Evolutionary conservation across 306 rosid species (phyloP), one percentile per base, ranked within the genome.

Genomic region (Hylodesmum podocarpum): DNA sequence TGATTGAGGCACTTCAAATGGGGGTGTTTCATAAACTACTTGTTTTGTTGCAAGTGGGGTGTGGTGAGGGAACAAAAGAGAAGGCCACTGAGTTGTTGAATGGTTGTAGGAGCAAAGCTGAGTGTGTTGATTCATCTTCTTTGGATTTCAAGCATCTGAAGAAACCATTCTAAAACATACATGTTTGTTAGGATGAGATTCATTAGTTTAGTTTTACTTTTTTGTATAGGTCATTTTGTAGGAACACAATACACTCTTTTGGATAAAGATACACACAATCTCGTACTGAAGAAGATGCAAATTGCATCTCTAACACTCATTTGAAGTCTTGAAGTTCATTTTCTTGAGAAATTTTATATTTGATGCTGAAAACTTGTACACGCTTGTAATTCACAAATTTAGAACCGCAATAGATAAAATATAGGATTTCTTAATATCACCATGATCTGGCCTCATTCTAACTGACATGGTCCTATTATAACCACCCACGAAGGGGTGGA

Each of bases 11-110:
- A 6, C 70, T 89, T 83, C 94, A 87, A 76, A 81, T 84, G 59
- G 96, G 94, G 24, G 90, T 86, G 19, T 88, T 91, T 62, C 91
- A 91, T 81, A 94, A 94, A 82, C 79, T 91, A 3, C 83, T 94
- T 86, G 88, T 94, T 77, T n/a, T 91, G 71, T 79, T 94, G 87
- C 98, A 94, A 78, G 88, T 94, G 16, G 96, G 98, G 2, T 90
- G 94, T 78, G 83, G 50, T 16, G 93, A 85, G 33, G 62, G 80
- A n/a, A 72, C 81, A 46, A 94, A 90, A 78, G 93, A 75, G 72
- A 94, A 91, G 84, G 89, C 86, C 6, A 83, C 91, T 0, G 90
- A 90, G 58, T 73, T 94, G 85, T 84, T 94, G 83, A 90, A 94
- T 88, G 78, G 77, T 70, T 81, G 90, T 36, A 86, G 58, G 46